phyloP scores from a whole-genome alignment of 2,329 filamentous ascomycete genomes.

The Dactylella cylindrospora region DNA sequence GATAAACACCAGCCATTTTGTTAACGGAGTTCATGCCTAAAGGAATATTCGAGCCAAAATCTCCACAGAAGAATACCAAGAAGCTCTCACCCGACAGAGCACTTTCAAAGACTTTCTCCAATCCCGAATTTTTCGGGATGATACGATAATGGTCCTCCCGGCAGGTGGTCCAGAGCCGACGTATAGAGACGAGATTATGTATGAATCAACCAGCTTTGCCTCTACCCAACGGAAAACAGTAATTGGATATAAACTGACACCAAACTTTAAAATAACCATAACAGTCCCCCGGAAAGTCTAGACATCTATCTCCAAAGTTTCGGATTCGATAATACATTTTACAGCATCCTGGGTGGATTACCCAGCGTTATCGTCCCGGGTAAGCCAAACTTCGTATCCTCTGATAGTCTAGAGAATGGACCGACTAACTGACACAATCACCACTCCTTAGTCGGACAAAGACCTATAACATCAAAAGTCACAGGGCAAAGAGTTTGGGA shows the following conservation, averaged over 20 bases:
- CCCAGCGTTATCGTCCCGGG: constrained; percentile 23
- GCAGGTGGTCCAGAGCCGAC: constrained; percentile 4
- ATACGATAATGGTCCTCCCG: constrained; percentile 16
- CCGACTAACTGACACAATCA: neutral
- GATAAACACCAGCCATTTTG: neutral
- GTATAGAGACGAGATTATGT: constrained; percentile 29
- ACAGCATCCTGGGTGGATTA: constrained; percentile 23
- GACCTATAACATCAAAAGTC: constrained; percentile 11
- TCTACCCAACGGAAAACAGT: neutral
- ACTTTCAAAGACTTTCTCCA: constrained; percentile 19
- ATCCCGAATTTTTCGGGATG: constrained; percentile 21
- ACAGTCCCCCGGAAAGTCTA: constrained; percentile 14
- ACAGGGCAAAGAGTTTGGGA: constrained; percentile 21
- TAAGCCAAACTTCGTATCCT: neutral
- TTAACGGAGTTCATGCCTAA: neutral
- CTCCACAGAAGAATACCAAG: constrained; percentile 10
- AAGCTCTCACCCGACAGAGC: constrained; percentile 5
- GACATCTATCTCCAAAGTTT: constrained; percentile 31
- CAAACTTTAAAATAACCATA: neutral
- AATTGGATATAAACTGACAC: neutral
- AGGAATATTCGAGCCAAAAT: constrained; percentile 28
- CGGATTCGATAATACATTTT: constrained; percentile 37
- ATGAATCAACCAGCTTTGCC: neutral
- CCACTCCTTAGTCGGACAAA: constrained; percentile 16
- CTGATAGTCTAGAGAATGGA: neutral